Evolutionary conservation across 352 stramenopile species (phyloP).

Genomic region (Pythium biforme): DNA sequence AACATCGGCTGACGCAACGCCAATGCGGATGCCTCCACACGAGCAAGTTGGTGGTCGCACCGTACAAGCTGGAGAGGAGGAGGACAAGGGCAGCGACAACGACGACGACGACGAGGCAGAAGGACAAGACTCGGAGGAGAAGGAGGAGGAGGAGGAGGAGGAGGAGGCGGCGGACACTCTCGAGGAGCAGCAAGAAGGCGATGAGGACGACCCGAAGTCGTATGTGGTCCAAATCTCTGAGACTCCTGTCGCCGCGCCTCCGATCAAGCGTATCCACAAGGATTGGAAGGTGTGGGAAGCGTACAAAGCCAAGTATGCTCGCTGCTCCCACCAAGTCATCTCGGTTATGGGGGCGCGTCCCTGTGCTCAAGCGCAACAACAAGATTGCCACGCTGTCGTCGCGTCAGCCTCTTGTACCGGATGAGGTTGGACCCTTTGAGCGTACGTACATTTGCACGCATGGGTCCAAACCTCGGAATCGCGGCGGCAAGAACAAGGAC

Average conservation of each 20-base stretch:
- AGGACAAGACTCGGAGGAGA: not conserved
- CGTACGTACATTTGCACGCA: conserved; percentile 9
- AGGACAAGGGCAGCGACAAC: not conserved
- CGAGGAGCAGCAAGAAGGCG: not conserved
- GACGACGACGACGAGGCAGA: not conserved
- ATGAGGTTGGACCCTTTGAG: not conserved
- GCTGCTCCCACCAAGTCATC: not conserved
- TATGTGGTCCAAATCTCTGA: not conserved
- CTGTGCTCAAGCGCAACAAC: not conserved
- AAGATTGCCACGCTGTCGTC: not conserved
- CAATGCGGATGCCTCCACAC: too few species aligned
- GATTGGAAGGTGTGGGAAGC: not conserved
- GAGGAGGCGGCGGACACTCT: not conserved
- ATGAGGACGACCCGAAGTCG: not conserved
- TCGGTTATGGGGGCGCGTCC: not conserved
- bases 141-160: not conserved
- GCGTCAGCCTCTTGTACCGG: not conserved
- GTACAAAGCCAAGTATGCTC: not conserved
- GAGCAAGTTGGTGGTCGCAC: too few species aligned
- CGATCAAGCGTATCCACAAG: not conserved
- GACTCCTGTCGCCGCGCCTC: not conserved
- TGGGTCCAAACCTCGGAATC: not conserved
- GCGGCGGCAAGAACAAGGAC: not conserved
- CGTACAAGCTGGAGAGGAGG: not conserved
- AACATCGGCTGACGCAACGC: too few species aligned